Base-by-base conservation (phyloP, 2,329 filamentous ascomycete genomes). In the Chaetomiaceae sp. region DNA sequence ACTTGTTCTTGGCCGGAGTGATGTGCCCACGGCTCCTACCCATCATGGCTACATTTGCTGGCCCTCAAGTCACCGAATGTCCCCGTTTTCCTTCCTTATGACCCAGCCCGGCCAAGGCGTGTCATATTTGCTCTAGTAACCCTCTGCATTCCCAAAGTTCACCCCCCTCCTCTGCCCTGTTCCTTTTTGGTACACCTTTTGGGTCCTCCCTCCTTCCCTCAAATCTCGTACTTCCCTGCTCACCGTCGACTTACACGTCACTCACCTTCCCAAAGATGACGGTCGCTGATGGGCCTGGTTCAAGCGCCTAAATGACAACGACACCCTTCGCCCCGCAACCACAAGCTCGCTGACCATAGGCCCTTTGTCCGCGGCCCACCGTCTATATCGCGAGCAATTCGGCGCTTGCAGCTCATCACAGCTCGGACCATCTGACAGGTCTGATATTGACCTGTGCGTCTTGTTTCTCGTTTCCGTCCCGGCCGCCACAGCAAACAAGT, bases 291-390 rank as follows among this genome's bases (percentile, higher is more conserved):
- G 56, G 58, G 56, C 54, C 53, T 60, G 53, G 50, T 47, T 60
- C 52, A 58, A 57, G 60, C 58, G 60, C 63, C 56, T 64, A 63
- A 64, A 63, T 61, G 53, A 57, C 43, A 51, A 48, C 49, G 55
- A 56, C 45, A 58, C 61, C 58, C 54, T 58, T 51, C 52, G 40
- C 53, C 40, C 49, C 40, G 21, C 52, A 30, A 44, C 43, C 23
- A 21, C 13, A 46, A 29, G 25, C 51, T 54, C 23, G 41, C 25
- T 32, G 25, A 43, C 32, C 49, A 33, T 25, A 36, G 29, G 14
- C 36, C 18, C 36, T 27, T 38, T 53, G 44, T 37, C 23, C 27
- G 33, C 23, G 34, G 30, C 27, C 48, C 41, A 23, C 37, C 5
- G 18, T 16, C 30, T 23, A 50, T 50, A 42, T 32, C 36, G 13